Percentiles rank a stretch among this genome's conserved stretches.
These are phyloP conservation scores for Oryza nivara DNA, from an alignment of 176 grass and related monocot species.

Conservation along the genomic window DNA sequence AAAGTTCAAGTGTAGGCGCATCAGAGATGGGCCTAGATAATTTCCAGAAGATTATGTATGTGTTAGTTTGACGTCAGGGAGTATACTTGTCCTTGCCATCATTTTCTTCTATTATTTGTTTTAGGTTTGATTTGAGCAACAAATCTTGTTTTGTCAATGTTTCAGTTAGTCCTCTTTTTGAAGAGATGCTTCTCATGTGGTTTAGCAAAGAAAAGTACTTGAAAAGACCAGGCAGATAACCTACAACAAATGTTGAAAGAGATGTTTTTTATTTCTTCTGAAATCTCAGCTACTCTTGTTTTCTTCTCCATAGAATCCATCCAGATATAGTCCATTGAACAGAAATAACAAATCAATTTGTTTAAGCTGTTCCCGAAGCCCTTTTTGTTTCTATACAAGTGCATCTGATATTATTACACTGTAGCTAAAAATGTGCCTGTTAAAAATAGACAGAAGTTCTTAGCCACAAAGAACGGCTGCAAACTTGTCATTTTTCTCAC, in stretches of 20 bases:
- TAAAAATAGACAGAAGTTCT: background rate
- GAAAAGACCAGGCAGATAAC: conserved; percentile 5
- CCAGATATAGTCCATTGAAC: background rate
- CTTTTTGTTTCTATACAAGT: background rate
- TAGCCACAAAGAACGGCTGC: conserved; percentile 11
- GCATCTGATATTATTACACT: conserved; percentile 10
- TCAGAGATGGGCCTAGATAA: conserved; percentile 10
- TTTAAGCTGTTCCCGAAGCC: background rate
- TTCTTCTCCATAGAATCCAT: background rate
- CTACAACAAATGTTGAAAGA: background rate
- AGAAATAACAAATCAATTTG: conserved; percentile 13
- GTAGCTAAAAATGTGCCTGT: background rate
- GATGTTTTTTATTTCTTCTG: background rate
- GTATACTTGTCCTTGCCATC: background rate
- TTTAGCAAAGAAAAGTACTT: conserved; percentile 20
- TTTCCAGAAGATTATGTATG: conserved; percentile 12
- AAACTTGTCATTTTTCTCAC: conserved; percentile 41
- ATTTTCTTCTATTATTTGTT: conserved; percentile 8
- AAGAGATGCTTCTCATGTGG: background rate
- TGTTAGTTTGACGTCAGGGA: background rate
- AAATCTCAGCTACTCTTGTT: background rate
- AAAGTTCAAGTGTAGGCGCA: background rate
- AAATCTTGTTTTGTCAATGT: background rate
- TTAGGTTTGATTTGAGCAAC: background rate
- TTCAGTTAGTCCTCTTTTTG: background rate